These are phyloP conservation scores for Brassica hybrid DNA, from an alignment of 441 rosid species.

Conservation along the genomic window DNA sequence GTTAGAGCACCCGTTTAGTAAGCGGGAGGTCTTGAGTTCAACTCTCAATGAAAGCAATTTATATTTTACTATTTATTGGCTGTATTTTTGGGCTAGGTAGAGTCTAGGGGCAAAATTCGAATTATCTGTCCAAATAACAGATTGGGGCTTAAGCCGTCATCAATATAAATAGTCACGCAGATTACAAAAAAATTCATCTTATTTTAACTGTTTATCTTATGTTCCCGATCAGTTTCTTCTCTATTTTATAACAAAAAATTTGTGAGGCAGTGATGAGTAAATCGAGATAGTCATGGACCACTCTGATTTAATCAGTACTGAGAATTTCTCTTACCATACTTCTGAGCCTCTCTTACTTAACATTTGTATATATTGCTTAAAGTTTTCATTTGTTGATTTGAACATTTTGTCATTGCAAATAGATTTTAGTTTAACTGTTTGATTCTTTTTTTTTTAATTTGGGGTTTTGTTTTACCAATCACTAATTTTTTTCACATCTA, in stretches of 20 bases:
- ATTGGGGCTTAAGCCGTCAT: background rate
- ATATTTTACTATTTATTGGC: background rate
- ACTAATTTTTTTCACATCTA: too few species aligned
- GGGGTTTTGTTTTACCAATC: too few species aligned
- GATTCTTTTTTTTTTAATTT: too few species aligned
- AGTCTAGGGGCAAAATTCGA: background rate
- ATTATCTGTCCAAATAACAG: background rate
- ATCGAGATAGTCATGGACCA: slow-evolving; percentile 18
- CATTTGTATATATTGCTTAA: too few species aligned
- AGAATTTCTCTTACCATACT: too few species aligned
- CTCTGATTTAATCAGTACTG: background rate
- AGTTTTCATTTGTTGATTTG: too few species aligned
- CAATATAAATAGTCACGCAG: background rate
- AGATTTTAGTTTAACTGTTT: too few species aligned
- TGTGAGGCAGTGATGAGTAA: slow-evolving; percentile 13
- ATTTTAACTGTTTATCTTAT: background rate
- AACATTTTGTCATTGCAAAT: too few species aligned
- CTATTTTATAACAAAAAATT: background rate
- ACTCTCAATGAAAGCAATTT: slow-evolving; percentile 21
- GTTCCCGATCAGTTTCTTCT: background rate
- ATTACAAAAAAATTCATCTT: background rate
- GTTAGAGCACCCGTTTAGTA: slow-evolving; percentile 99
- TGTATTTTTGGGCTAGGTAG: background rate
- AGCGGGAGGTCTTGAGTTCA: slow-evolving; percentile 99
- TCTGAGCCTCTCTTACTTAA: too few species aligned